Conservation (phyloP, 805 yeast species). For the Teunomyces kruisii region DNA sequence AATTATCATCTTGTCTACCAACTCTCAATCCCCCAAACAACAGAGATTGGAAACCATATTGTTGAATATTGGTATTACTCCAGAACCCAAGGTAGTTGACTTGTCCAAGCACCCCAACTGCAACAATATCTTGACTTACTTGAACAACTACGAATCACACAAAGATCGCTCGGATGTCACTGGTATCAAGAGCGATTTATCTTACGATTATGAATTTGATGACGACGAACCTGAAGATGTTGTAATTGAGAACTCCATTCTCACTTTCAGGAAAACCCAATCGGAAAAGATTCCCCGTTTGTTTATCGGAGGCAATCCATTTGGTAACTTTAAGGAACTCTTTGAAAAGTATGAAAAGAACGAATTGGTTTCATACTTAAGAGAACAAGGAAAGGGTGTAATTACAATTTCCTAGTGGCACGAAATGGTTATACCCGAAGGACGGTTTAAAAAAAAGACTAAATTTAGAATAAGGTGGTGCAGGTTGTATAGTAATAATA, state of each 20-base stretch:
- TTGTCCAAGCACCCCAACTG: slow-evolving; percentile 33
- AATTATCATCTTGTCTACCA: slow-evolving; percentile 24
- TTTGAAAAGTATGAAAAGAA: slow-evolving; percentile 19
- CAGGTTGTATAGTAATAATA: neutral
- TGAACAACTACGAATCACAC: slow-evolving; percentile 16
- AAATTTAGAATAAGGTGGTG: neutral
- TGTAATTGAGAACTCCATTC: slow-evolving; percentile 6
- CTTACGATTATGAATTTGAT: slow-evolving; percentile 1
- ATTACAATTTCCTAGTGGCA: slow-evolving; percentile 14
- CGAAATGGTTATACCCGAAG: no score
- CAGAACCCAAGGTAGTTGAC: slow-evolving; percentile 33
- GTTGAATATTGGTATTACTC: slow-evolving; percentile 24
- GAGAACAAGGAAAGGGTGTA: slow-evolving; percentile 26
- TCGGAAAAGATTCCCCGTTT: slow-evolving; percentile 26
- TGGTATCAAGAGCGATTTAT: slow-evolving; percentile 8
- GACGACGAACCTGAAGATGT: slow-evolving; percentile 9
- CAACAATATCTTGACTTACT: slow-evolving; percentile 21
- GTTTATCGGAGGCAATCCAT: slow-evolving; percentile 34
- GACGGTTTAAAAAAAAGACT: no score
- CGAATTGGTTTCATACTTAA: slow-evolving; percentile 22
- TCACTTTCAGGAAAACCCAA: neutral
- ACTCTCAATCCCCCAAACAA: slow-evolving; percentile 16
- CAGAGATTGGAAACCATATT: slow-evolving; percentile 18
- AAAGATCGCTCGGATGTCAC: slow-evolving; percentile 4
- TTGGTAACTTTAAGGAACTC: slow-evolving; percentile 27